Evolutionary conservation across 139 green algal species (phyloP).

Genomic region (Protoeuglena noctilucae): DNA sequence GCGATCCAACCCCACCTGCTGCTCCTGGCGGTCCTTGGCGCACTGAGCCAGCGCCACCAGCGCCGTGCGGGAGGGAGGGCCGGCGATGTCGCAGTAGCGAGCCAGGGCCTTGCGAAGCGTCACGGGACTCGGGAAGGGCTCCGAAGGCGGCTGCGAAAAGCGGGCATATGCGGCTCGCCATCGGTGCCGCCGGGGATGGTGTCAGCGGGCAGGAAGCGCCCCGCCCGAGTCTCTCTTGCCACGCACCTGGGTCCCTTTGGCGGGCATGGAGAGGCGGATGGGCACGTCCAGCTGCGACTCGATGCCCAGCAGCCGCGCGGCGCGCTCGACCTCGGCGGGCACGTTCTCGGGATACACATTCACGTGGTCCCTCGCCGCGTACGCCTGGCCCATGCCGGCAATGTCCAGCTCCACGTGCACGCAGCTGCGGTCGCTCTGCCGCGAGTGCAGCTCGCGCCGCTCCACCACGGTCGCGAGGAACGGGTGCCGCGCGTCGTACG

Average conservation of each 20-base stretch:
- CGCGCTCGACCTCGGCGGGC: slow-evolving; percentile 35
- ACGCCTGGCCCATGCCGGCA: slow-evolving; percentile 13
- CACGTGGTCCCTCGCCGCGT: slow-evolving; percentile 77
- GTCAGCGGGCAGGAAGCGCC: slow-evolving; percentile 20
- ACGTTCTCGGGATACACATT: slow-evolving; percentile 68
- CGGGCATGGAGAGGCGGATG: too few species aligned
- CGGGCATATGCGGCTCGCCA: slow-evolving; percentile 10
- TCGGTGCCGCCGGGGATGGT: slow-evolving; percentile 29
- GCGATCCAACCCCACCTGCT: too few species aligned
- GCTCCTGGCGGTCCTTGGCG: slow-evolving; percentile 24
- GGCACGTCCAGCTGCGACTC: slow-evolving; percentile 9
- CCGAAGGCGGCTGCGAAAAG: slow-evolving; percentile 13
- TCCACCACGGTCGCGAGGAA: slow-evolving; percentile 32
- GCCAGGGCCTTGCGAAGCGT: slow-evolving; percentile 47
- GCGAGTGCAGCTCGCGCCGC: slow-evolving; percentile 64
- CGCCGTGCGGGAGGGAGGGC: slow-evolving; percentile 45
- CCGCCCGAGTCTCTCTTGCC: too few species aligned
- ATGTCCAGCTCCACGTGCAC: slow-evolving; percentile 85
- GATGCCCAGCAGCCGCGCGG: slow-evolving; percentile 39
- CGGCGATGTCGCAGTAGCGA: slow-evolving; percentile 62
- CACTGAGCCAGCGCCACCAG: slow-evolving; percentile 54
- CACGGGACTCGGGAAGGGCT: slow-evolving; percentile 43
- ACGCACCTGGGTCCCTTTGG: too few species aligned
- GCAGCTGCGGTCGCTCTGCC: slow-evolving; percentile 58
- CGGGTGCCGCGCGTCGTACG: too few species aligned